A percentile compares a stretch with the other conserved stretches of the same genome.
phyloP scores from a whole-genome alignment of 495 filamentous ascomycete genomes.

The Coniosporium apollinis region DNA sequence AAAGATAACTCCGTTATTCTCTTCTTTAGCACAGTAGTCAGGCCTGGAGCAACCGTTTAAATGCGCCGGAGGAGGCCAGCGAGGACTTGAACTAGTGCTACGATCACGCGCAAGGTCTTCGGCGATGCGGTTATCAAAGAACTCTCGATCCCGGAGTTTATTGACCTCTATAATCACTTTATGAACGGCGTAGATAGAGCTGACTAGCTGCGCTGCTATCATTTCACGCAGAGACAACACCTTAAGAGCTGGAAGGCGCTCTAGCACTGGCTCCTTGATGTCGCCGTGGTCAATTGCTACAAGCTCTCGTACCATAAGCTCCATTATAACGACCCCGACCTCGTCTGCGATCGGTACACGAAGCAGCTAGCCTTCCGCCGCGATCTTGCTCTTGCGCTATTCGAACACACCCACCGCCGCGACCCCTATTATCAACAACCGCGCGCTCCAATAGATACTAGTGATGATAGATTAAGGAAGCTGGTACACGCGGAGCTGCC shows the following conservation, averaged over 20 bases:
- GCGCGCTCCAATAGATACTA: no score
- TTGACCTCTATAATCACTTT: not conserved
- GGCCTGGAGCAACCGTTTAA: not conserved
- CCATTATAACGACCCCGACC: no score
- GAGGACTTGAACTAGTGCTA: not conserved
- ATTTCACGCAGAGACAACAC: not conserved
- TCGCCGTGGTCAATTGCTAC: not conserved
- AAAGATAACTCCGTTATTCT: not conserved
- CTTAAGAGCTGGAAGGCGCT: not conserved
- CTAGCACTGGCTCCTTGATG: not conserved
- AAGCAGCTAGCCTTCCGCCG: no score
- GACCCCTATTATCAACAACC: no score
- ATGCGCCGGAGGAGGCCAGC: not conserved
- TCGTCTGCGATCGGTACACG: no score
- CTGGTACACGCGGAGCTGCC: no score
- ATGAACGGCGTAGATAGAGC: not conserved
- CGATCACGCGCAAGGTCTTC: not conserved
- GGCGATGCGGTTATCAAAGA: not conserved
- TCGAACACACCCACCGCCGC: no score
- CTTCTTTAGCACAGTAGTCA: not conserved
- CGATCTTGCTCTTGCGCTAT: no score
- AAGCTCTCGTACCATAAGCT: no score
- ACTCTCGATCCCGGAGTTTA: not conserved
- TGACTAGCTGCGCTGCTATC: not conserved
- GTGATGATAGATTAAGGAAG: no score